Evolutionary conservation across 2,329 filamentous ascomycete genomes (phyloP), one percentile per base, ranked within the genome.

Genomic region (Monosporascus sp.): DNA sequence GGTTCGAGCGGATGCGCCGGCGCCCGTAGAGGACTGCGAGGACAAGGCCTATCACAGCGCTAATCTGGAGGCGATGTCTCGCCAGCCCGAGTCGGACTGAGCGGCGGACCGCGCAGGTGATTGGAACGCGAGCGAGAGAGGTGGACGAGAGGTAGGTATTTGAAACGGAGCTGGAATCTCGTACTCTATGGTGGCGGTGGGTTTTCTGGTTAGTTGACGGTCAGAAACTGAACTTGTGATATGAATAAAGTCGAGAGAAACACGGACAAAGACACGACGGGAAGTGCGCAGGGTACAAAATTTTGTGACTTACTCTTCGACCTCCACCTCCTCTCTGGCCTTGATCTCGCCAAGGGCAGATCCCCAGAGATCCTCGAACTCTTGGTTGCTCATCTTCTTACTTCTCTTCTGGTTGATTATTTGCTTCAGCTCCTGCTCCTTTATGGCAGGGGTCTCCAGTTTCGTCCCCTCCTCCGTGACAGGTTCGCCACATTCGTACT

Each of bases 41-140:
- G n/a, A 81, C 52, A 19, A 79, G 60, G 17, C 79, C 56, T 35
- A 82, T 74, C 67, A 88, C 59, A 78, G 82, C 70, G 79, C 84
- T 79, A 94, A 92, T 84, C 77, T 86, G 75, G 85, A 91, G 76
- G 86, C 89, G 81, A 94, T 94, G 81, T 87, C 86, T 81, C 82
- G 86, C 89, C 88, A 94, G 65, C 71, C 87, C 82, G 80, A 87
- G 83, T 75, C 87, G 79, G 83, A 92, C 72, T 73, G 86, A 89
- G 77, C 89, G 81, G 71, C 83, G 83, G 86, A 91, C 65, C 73
- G 88, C 83, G 74, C 90, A 97, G 77, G 76, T 70, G 87, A 97
- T 79, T 76, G 92, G 83, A 87, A 97, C 81, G 73, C 88, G 83
- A 81, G 92, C 88, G 86, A 96, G 88, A 79, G 90, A 95, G 78